Evolutionary conservation across 352 stramenopile species (phyloP).

Genomic region (Halophytophthora batemanensis): DNA sequence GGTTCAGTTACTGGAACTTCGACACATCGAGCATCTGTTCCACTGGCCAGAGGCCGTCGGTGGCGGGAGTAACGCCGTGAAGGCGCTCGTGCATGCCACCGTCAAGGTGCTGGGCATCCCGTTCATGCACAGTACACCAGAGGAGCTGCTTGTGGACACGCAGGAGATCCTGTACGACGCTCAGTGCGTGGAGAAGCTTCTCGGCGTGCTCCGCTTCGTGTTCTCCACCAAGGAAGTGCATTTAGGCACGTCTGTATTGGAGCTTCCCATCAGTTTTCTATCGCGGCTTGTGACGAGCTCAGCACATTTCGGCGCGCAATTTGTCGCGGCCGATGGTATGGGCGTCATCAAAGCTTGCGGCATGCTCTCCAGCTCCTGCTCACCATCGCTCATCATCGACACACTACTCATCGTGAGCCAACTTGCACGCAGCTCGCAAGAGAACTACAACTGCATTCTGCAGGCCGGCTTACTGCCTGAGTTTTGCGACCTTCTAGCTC

Average conservation of each 20-base stretch:
- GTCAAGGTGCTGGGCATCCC: constrained; percentile 83
- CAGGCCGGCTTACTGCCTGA: constrained; percentile 46
- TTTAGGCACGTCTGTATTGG: constrained; percentile 53
- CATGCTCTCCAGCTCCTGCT: constrained; percentile 42
- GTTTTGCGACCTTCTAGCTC: constrained; percentile 54
- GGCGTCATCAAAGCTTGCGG: constrained; percentile 65
- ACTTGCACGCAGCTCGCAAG: constrained; percentile 67
- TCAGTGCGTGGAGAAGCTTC: constrained; percentile 59
- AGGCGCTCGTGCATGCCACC: constrained; percentile 78
- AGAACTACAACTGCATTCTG: constrained; percentile 73
- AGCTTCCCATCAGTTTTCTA: constrained; percentile 79
- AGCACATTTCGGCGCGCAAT: constrained; percentile 76
- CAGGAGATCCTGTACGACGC: constrained; percentile 75
- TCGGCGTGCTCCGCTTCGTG: constrained; percentile 62
- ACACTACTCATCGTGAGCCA: constrained; percentile 87
- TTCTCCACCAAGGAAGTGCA: constrained; percentile 50
- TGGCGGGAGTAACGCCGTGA: constrained; percentile 77
- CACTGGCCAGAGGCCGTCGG: constrained; percentile 75
- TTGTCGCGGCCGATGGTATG: constrained; percentile 69
- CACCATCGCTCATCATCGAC: constrained; percentile 69
- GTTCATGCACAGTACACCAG: constrained; percentile 63
- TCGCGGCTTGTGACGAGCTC: constrained; percentile 83
- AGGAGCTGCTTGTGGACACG: constrained; percentile 61
- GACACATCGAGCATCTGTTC: constrained; percentile 64
- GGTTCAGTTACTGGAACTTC: constrained; percentile 50